A percentile compares a stretch with the other conserved stretches of the same genome.
Evolutionary conservation across 805 yeast species (phyloP).

Genomic region (Schwanniomyces occidentalis): DNA sequence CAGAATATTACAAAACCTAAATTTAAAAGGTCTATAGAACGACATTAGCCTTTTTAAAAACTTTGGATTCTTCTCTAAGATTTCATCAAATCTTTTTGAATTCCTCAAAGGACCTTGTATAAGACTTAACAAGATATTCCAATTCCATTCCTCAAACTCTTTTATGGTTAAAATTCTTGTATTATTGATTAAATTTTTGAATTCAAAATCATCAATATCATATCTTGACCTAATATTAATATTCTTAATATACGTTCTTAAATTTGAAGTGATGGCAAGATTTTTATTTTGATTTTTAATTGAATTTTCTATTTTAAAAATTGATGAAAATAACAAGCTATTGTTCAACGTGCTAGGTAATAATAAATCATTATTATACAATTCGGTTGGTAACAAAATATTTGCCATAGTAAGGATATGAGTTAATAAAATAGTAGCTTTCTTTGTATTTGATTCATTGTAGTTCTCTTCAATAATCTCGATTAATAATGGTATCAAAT

Average conservation of each 20-base stretch:
- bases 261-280: conserved; percentile 9
- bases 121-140: conserved; percentile 71
- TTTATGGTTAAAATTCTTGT: conserved; percentile 78
- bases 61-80: conserved; percentile 70
- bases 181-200: conserved; percentile 63
- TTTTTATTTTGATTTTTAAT: conserved; percentile 34
- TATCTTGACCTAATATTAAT: conserved; percentile 22
- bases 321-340: conserved; percentile 31
- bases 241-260: conserved; percentile 21
- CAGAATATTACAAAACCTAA: conserved; percentile 55
- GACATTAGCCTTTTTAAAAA: conserved; percentile 82
- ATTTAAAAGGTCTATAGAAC: conserved; percentile 89
- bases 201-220: conserved; percentile 59
- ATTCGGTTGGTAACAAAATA: conserved; percentile 52
- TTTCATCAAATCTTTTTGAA: conserved; percentile 73
- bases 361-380: conserved; percentile 21
- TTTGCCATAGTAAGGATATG: conserved; percentile 59
- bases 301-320: conserved; percentile 50
- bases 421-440: conserved; percentile 64
- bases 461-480: conserved; percentile 40
- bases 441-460: conserved; percentile 49
- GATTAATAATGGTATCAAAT: conserved; percentile 50
- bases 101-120: conserved; percentile 80
- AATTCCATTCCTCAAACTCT: conserved; percentile 82
- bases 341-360: conserved; percentile 12